Evolutionary conservation across 768 basidiomycete genomes (phyloP).

Genomic region (Albatrellus ellisii): DNA sequence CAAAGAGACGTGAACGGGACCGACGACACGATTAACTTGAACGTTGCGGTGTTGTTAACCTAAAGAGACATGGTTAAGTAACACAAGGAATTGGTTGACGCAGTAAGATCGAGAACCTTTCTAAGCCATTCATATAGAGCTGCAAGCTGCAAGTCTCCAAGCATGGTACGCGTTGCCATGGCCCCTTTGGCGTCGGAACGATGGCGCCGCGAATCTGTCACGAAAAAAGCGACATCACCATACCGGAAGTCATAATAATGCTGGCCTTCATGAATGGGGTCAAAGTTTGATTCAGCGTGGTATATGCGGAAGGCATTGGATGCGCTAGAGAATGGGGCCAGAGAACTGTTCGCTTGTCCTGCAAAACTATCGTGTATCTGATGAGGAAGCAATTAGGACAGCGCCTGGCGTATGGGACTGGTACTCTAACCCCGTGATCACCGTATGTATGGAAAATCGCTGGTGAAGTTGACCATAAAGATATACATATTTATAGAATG

Average conservation of each 20-base stretch:
- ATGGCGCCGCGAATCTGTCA: conserved; percentile 59
- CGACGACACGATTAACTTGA: conserved; percentile 66
- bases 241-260: conserved; percentile 51
- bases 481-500: neutral
- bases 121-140: conserved; percentile 52
- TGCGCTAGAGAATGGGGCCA: conserved; percentile 49
- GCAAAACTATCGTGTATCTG: conserved; percentile 56
- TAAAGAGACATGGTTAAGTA: conserved; percentile 13
- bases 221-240: conserved; percentile 64
- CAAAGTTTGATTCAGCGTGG: conserved; percentile 51
- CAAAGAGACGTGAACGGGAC: conserved; percentile 69
- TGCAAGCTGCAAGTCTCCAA: conserved; percentile 50
- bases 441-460: conserved; percentile 61
- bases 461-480: conserved; percentile 16
- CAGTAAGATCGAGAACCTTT: conserved; percentile 25
- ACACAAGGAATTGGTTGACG: neutral
- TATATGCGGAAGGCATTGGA: conserved; percentile 45
- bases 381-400: conserved; percentile 4
- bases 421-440: conserved; percentile 46
- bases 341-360: conserved; percentile 40
- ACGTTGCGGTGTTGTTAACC: conserved; percentile 59
- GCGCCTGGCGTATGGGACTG: conserved; percentile 1
- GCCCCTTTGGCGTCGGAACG: conserved; percentile 31
- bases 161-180: conserved; percentile 41
- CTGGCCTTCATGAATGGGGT: conserved; percentile 28